Evolutionary conservation across 805 yeast species (phyloP), one percentile per base, ranked within the genome.

Genomic region (Candida boleticola): DNA sequence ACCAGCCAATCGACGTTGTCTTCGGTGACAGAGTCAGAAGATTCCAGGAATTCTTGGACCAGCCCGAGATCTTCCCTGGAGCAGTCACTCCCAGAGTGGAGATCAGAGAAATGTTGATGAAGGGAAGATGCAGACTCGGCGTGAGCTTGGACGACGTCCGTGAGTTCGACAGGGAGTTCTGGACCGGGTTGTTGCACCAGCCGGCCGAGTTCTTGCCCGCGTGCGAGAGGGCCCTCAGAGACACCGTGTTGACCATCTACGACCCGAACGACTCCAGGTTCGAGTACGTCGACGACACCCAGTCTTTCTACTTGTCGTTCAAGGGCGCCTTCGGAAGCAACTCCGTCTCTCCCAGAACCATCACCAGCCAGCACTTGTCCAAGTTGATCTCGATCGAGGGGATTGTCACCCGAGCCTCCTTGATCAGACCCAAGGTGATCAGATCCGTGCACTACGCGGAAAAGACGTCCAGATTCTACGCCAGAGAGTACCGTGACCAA

Each of bases 361-460:
- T 93, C 43, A 79, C 83, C 45, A 83, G 98, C 2, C 65, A 75
- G 11, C 83, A 79, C 49, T 69, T 93, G 39, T 89, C 96, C 42
- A 83, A 83, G 57, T 70, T 92, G 77, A 80, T 93, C 34, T 82
- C 95, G 1, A 73, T 93, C 19, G 97, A 93, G 65, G 99, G 99
- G 42, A 93, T 93, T 53, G 96, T 93, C 14, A 92, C 98, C 1
- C 76, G 93, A 49, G 90, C 96, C 23, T 89, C 97, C 1, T 72
- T 93, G 44, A 95, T 93, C 32, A 77, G 98, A 47, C 99, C 99
- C 29, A 92, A 92, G 61, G 78, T 92, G 41, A 76, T 89, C 37
- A 77, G 95, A 53, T 88, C 96, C 9, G 96, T 93, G 22, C 98
- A 92, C 66, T 92, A 86, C 61, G 89, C 95, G 47, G 96, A 89